Evolutionary conservation across 202 grass and related monocot species (phyloP).

Genomic region (Hordeum pubiflorum): DNA sequence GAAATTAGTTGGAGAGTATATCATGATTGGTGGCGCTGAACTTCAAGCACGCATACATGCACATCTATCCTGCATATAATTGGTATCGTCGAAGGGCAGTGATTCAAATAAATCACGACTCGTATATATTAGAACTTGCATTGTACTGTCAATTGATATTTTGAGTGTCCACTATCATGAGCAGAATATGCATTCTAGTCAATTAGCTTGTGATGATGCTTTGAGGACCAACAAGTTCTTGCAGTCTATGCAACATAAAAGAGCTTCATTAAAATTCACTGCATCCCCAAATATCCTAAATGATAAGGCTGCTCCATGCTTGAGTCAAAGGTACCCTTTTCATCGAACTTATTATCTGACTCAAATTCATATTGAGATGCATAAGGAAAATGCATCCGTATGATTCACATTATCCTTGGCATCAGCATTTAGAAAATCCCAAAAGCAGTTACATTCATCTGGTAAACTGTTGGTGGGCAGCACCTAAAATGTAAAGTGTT

Average conservation of each 20-base stretch:
- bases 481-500: constrained; percentile 14
- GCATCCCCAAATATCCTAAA: neutral
- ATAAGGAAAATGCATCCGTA: neutral
- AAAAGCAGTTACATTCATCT: constrained; percentile 26
- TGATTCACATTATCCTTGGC: constrained; percentile 16
- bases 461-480: constrained; percentile 22
- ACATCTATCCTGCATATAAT: neutral
- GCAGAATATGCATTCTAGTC: neutral
- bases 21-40: neutral
- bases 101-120: neutral
- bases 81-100: neutral
- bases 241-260: neutral
- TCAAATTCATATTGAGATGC: neutral
- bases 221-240: neutral
- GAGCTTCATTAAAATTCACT: neutral
- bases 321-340: neutral
- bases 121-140: neutral
- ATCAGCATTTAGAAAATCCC: constrained; percentile 17
- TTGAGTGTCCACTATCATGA: neutral
- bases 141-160: neutral
- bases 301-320: neutral
- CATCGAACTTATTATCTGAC: neutral
- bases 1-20: neutral
- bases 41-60: neutral
- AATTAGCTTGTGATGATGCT: neutral